A percentile compares a stretch with the other conserved stretches of the same genome.
These are phyloP conservation scores for Melaleuca alternifolia DNA, from an alignment of 345 rosid species.

Conservation along the genomic window DNA sequence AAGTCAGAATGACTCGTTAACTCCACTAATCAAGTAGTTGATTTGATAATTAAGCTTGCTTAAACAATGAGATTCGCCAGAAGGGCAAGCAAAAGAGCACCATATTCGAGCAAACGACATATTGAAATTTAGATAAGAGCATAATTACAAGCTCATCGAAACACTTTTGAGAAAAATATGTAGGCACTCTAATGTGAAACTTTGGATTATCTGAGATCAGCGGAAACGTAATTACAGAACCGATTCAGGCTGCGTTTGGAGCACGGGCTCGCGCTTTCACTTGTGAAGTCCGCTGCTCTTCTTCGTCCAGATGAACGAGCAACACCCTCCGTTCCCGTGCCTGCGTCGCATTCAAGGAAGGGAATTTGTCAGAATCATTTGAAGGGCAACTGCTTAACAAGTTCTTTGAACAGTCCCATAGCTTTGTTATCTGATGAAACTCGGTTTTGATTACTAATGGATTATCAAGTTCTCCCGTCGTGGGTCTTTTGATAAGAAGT, in stretches of 20 bases:
- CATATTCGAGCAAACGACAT: not conserved
- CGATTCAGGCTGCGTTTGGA: not conserved
- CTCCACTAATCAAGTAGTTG: not conserved
- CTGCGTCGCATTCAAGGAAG: slow-evolving; percentile 18
- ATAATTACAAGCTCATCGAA: not conserved
- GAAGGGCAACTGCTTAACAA: not conserved
- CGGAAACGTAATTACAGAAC: not conserved
- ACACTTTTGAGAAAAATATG: not conserved
- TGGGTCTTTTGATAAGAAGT: not conserved
- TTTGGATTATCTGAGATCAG: not conserved
- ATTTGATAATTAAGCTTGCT: not conserved
- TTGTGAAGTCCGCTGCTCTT: slow-evolving; percentile 2
- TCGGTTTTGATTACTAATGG: not conserved
- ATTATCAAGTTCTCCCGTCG: not conserved
- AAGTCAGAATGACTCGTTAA: not conserved
- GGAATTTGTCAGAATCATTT: not conserved
- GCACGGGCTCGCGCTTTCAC: not conserved
- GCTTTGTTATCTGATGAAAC: not conserved
- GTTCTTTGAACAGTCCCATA: not conserved
- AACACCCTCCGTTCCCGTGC: slow-evolving; percentile 33
- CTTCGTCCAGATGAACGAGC: slow-evolving; percentile 23
- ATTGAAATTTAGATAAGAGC: not conserved
- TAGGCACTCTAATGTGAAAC: not conserved
- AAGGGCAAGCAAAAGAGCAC: not conserved
- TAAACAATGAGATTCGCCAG: not conserved